Evolutionary conservation across 2,329 filamentous ascomycete species (phyloP), one percentile per base, ranked within the genome.

Genomic region (Thielaviopsis ethacetica): DNA sequence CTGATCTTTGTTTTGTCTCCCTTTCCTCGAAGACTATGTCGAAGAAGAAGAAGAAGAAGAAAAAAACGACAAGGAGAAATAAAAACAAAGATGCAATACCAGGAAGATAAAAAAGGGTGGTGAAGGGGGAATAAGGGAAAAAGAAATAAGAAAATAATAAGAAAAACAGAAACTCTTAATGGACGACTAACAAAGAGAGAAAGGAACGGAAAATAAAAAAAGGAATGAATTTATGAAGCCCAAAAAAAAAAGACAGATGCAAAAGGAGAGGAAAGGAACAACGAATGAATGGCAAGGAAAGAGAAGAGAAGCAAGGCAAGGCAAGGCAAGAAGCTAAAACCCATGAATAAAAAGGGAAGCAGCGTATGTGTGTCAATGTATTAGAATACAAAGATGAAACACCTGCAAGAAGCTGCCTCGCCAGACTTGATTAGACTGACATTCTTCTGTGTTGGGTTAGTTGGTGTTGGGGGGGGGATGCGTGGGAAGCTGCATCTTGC

Each of bases 371-470:
- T 49, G 19, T 49, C 44, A 49, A 49, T 49, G 44, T 49, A 49
- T 49, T 49, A 49, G 44, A 21, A 49, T 49, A 21, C 44, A 54
- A 54, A 34, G 53, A 54, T 58, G 57, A 58, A 58, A 58, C 57
- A 58, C 57, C 44, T 26, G 52, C 21, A 22, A 54, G 51, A 58
- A 38, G 22, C 22, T 53, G 9, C n/a, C 44, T 49, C 49, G 17
- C 24, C 26, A 22, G 38, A 58, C 24, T 9, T 54, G 57, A 58
- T 54, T 58, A 38, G 51, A 47, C 57, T 22, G 26, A 17, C n/a
- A 13, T 5, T 19, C 24, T n/a, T 22, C 44, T 51, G 12, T 22
- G 24, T 51, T 51, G n/a, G n/a, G n/a, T n/a, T n/a, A n/a, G n/a
- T n/a, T n/a, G 57, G 49, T 34, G 21, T 5, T 22, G 34, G 12